Percentiles rank a stretch among this genome's conserved stretches.
phyloP scores from a whole-genome alignment of 768 basidiomycete genomes.

The Tylopilus sp. region DNA sequence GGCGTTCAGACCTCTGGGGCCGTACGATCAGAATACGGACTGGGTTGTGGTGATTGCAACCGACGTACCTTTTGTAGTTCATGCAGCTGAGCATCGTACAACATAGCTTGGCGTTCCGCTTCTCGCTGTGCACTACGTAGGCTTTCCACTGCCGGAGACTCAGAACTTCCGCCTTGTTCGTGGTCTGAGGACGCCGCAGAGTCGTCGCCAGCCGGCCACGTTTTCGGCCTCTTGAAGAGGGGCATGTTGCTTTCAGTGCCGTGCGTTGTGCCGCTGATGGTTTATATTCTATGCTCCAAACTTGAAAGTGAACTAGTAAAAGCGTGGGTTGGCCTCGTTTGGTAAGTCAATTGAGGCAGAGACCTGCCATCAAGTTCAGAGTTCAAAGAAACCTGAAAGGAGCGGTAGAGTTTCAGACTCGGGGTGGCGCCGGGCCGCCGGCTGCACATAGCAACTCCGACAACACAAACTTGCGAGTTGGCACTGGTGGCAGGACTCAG shows the following conservation, averaged over 20 bases:
- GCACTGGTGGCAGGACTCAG: no score
- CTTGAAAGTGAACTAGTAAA: background rate
- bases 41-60: background rate
- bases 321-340: background rate
- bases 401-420: background rate
- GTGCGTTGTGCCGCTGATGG: background rate
- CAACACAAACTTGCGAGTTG: background rate
- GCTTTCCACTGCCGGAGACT: background rate
- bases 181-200: slow-evolving; percentile 12
- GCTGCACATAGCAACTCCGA: background rate
- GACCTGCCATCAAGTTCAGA: background rate
- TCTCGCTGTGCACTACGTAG: slow-evolving; percentile 20
- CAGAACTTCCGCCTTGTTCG: slow-evolving; percentile 9
- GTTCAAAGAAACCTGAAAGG: background rate
- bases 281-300: background rate
- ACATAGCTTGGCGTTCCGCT: slow-evolving; percentile 21
- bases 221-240: slow-evolving; percentile 32
- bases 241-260: slow-evolving; percentile 24
- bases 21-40: background rate
- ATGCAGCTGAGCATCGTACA: slow-evolving; percentile 25
- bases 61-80: slow-evolving; percentile 21
- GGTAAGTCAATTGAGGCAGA: background rate
- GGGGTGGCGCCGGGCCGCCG: background rate
- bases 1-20: slow-evolving; percentile 14
- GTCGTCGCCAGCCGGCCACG: slow-evolving; percentile 20